Conservation (phyloP, 768 basidiomycete genomes). For the Crassisporium funariophilum region DNA sequence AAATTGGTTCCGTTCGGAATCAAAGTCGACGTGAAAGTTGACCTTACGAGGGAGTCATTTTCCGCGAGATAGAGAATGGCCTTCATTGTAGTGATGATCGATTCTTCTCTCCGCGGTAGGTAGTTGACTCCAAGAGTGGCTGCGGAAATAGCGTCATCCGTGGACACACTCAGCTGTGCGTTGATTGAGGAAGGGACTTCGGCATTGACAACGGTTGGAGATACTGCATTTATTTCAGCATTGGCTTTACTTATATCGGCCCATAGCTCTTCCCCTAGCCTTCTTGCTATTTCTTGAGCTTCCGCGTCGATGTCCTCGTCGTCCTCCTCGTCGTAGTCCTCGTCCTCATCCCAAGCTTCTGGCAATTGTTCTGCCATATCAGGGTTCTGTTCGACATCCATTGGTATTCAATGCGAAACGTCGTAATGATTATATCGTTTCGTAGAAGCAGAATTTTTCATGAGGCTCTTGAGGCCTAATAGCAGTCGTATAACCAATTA, state of each 20-base stretch:
- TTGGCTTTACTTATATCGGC: slow-evolving; percentile 73
- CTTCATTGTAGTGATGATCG: slow-evolving; percentile 65
- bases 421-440: no score
- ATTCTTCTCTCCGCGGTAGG: slow-evolving; percentile 47
- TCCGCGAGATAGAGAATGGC: slow-evolving; percentile 60
- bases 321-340: slow-evolving; percentile 57
- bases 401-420: no score
- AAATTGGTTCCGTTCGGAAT: slow-evolving; percentile 59
- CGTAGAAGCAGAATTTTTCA: no score
- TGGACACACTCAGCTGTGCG: neutral
- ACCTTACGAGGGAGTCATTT: slow-evolving; percentile 56
- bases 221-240: slow-evolving; percentile 37
- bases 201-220: slow-evolving; percentile 18
- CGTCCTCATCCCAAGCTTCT: slow-evolving; percentile 39
- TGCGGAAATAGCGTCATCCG: neutral
- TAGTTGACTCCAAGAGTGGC: slow-evolving; percentile 2
- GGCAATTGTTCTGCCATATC: neutral
- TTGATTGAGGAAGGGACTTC: slow-evolving; percentile 2
- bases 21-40: slow-evolving; percentile 51
- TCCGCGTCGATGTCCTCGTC: slow-evolving; percentile 68
- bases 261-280: slow-evolving; percentile 76
- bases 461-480: no score
- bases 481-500: no score
- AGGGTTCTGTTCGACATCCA: slow-evolving; percentile 5
- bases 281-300: slow-evolving; percentile 72